Evolutionary conservation across 2,329 filamentous ascomycete species (phyloP).

Genomic region (Neospermospora avenae): DNA sequence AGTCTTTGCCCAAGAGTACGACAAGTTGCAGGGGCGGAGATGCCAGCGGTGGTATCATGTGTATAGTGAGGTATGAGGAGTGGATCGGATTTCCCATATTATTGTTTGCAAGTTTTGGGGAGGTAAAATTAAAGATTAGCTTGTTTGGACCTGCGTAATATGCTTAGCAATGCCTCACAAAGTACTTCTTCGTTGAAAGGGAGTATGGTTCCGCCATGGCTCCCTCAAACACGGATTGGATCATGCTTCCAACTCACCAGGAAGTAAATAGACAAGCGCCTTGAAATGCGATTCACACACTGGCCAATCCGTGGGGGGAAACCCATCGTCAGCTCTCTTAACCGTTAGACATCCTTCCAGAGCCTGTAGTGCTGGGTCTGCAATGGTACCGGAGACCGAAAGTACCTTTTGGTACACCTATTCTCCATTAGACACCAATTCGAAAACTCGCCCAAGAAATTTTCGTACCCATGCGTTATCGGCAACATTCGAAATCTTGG

Average conservation of each 20-base stretch:
- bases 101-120: constrained; percentile 72
- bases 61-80: constrained; percentile 75
- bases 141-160: constrained; percentile 58
- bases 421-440: constrained; percentile 14
- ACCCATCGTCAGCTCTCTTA: constrained; percentile 77
- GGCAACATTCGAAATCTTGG: constrained; percentile 71
- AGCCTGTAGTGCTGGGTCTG: constrained; percentile 63
- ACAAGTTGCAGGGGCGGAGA: constrained; percentile 85
- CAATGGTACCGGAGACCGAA: constrained; percentile 76
- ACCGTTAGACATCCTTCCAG: constrained; percentile 79
- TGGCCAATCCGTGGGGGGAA: constrained; percentile 81
- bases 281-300: constrained; percentile 91
- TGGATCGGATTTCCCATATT: constrained; percentile 67
- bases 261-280: constrained; percentile 82
- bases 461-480: constrained; percentile 78
- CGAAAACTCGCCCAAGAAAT: background rate
- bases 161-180: background rate
- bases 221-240: no score
- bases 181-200: no score
- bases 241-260: constrained; percentile 47
- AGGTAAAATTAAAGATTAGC: constrained; percentile 82
- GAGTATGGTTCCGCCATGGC: no score
- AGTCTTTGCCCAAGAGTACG: constrained; percentile 84
- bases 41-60: constrained; percentile 77
- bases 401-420: constrained; percentile 91